Evolutionary conservation across 2,329 filamentous ascomycete genomes (phyloP), one percentile per base, ranked within the genome.

Genomic region (Piedraia hortae): DNA sequence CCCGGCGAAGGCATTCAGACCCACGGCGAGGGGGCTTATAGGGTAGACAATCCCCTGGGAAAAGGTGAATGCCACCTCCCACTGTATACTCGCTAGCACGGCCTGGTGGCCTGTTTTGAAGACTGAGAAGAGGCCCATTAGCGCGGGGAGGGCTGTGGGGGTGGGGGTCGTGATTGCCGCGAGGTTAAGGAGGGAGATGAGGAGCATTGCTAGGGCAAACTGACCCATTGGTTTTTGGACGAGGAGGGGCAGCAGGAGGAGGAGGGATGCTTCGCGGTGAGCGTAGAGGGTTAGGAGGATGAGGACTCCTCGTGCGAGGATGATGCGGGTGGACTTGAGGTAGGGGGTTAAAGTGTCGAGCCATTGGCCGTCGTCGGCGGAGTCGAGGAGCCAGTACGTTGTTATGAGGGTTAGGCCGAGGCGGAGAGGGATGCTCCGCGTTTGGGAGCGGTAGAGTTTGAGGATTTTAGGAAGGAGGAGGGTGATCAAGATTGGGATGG

Each of bases 101-200:
- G 82, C 82, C 47, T 93, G 82, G 45, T 97, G 85, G 28, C 85
- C 85, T 0, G 85, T 97, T 42, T 89, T 91, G 62, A 97, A 97
- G 53, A 68, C 97, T 51, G 91, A 69, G 46, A 82, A 89, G 37
- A 72, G 77, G 27, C 80, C 85, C 1, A 97, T 62, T n/a, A 93
- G 50, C 6, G 67, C 82, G 12, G 93, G 60, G 30, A 88, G 57
- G 17, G 85, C 53, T 10, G 85, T 80, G 0, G 78, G 82, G 34
- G 93, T 71, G 4, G 77, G 56, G 19, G 65, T 66, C 24, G 68
- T 46, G 23, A 68, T 60, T 33, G 68, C 63, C 21, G 64, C 50
- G 2, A 68, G 59, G 6, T 75, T 77, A 28, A 97, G 62, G 19
- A 90, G 66, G 47, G 91, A 82, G 65, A 80, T 82, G 28, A 78